These are phyloP conservation scores for Lachnellula occidentalis DNA, from an alignment of 2,329 filamentous ascomycete genomes.

Conservation along the genomic window DNA sequence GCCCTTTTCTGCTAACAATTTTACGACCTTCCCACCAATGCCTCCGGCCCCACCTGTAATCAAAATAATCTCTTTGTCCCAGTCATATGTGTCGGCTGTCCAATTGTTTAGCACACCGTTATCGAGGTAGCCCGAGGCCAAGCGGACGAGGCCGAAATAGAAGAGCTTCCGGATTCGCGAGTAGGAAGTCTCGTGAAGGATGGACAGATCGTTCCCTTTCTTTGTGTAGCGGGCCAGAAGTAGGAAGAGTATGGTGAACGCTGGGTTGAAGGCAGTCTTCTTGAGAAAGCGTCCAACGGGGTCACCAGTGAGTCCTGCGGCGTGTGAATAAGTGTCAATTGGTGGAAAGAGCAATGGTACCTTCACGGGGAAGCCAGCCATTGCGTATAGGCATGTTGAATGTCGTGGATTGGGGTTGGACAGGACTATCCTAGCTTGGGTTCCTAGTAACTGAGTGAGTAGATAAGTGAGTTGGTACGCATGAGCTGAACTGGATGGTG, in stretches of 20 bases:
- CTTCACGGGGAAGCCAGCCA: constrained; percentile 48
- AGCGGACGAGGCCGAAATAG: constrained; percentile 45
- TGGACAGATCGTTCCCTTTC: constrained; percentile 49
- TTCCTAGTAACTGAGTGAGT: too few species aligned
- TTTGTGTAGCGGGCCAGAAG: constrained; percentile 60
- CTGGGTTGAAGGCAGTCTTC: constrained; percentile 58
- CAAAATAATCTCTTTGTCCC: constrained; percentile 64
- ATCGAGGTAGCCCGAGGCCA: constrained; percentile 47
- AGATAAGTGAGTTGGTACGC: too few species aligned
- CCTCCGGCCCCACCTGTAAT: constrained; percentile 71
- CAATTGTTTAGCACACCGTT: constrained; percentile 45
- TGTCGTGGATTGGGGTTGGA: not conserved
- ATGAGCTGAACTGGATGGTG: too few species aligned
- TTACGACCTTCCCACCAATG: constrained; percentile 63
- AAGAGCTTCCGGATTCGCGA: constrained; percentile 49
- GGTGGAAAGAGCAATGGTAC: constrained; percentile 19
- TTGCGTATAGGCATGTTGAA: constrained; percentile 41
- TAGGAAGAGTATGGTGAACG: constrained; percentile 57
- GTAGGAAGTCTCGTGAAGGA: constrained; percentile 46
- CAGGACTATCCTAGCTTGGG: too few species aligned
- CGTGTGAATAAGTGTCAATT: not conserved
- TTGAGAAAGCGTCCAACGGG: constrained; percentile 52
- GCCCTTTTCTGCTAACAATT: constrained; percentile 56
- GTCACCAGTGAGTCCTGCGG: constrained; percentile 50
- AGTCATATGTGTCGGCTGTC: constrained; percentile 52